Base-by-base conservation (phyloP, 2,329 filamentous ascomycete genomes). In the Paecilomyces sp. region DNA sequence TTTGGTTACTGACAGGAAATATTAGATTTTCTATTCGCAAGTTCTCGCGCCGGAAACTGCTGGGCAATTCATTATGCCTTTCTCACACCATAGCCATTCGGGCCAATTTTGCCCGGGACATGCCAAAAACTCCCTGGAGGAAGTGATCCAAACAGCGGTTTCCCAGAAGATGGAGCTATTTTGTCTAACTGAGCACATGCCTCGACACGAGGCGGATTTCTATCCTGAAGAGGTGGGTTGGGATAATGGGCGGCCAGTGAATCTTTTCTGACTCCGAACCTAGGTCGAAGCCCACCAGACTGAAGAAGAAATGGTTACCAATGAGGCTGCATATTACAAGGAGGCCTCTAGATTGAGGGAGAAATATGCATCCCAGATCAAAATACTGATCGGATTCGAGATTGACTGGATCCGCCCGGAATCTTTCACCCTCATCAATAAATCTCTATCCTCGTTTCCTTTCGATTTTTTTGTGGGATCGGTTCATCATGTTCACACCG, bases 71-170 rank as follows among this genome's bases (percentile, higher is more conserved):
- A 15, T 22, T n/a, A 97, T 97, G 94, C 92, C 93, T 1, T 96
- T 96, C 79, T 95, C 94, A 3, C 95, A 97, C 81, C 94, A 99
- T 77, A 96, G 91, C 71, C 94, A 99, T 78, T 97, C 94, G 41
- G 94, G 94, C 64, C 91, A 99, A 74, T 99, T 99, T 80, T 99
- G 94, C 79, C 88, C 88, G 9, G 86, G 88, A 67, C 94, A 99
- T 79, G 94, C 94, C 56, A 86, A 88, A 71, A 86, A 96, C 72
- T 83, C 86, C 22, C 84, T 99, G 9, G 93, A 97, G 74, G 87
- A 91, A 65, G 85, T 97, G 55, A 80, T 97, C 67, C 84, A 87
- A 70, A 84, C 87, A 12, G 93, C 93, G 64, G 91, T 97, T 66
- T 76, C 81, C 55, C 82, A 88, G 62, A 88, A 89, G 52, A 94